Base-by-base conservation (phyloP, 331 rosid genomes). In the Prunus yedoensis region DNA sequence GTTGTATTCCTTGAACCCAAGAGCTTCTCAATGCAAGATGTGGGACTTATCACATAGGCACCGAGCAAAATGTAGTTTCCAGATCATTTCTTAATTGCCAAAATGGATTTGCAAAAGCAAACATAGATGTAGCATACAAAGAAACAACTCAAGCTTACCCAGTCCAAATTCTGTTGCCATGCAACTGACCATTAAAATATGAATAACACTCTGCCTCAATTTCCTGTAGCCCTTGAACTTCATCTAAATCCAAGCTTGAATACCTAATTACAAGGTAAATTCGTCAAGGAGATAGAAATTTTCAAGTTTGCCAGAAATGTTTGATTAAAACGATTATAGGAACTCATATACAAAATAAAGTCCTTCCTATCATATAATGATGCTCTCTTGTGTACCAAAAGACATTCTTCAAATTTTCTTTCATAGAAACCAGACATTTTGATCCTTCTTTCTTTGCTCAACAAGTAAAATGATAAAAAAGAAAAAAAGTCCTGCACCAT, bases 111-210 rank as follows among this genome's bases (percentile, higher is more conserved):
- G 17, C 46, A 28, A 62, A 62, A 15, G 67, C 46, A 54, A 58
- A 12, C 54, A 15, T 66, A 67, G 62, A 61, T 35, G 38, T 68
- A 51, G 45, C 12, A 27, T 38, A 49, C 23, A 56, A 47, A 72
- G 66, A 74, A 56, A 70, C 71, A 77, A 49, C 38, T 54, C 69
- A 74, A 71, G 79, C 96, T 84, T 71, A 91, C 98, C 98, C 92
- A 10, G 88, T 89, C 98, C 97, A 91, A 71, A 91, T 84, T 87
- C 45, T 89, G 87, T 93, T 93, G 81, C 80, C 88, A 80, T 87
- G 98, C 64, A 85, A 73, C 82, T 91, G 97, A 71, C 98, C 98
- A 67, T 89, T 83, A 78, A 87, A 93, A 79, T 88, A 93, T 6
- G 96, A 91, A 91, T 87, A 89, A 81, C 67, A 76, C 71, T 87